phyloP scores from a whole-genome alignment of 2,329 filamentous ascomycete species.

The Chrysoporthe austroafricana region DNA sequence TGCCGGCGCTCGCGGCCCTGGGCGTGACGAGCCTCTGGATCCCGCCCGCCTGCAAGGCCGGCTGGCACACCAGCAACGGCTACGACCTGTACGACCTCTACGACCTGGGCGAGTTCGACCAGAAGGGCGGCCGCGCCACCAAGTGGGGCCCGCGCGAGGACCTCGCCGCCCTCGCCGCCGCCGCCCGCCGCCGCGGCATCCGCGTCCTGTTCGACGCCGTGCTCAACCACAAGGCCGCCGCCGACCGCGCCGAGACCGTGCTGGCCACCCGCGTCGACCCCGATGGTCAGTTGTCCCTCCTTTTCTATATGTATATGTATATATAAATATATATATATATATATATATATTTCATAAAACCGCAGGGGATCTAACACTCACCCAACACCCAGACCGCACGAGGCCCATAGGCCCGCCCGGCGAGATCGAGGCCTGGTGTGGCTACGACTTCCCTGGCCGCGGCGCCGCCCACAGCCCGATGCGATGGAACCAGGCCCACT shows the following conservation, averaged over 20 bases:
- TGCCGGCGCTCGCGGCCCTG: constrained; percentile 59
- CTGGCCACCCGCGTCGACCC: constrained; percentile 63
- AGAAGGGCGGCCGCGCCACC: constrained; percentile 64
- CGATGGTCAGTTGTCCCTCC: constrained; percentile 37
- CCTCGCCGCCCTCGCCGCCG: constrained; percentile 54
- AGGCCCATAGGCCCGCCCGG: constrained; percentile 57
- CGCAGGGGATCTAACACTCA: constrained; percentile 14
- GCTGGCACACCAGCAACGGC: constrained; percentile 64
- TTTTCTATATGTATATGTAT: no score
- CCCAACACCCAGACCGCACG: constrained; percentile 51
- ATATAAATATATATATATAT: no score
- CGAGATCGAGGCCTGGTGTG: constrained; percentile 70
- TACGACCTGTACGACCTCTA: constrained; percentile 72
- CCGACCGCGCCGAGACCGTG: constrained; percentile 65
- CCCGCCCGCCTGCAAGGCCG: constrained; percentile 72
- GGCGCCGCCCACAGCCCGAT: constrained; percentile 61
- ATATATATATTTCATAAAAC: no score
- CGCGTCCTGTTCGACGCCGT: constrained; percentile 72
- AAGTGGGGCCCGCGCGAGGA: constrained; percentile 73
- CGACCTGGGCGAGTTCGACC: constrained; percentile 73
- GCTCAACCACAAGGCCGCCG: constrained; percentile 73
- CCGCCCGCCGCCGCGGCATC: constrained; percentile 57
- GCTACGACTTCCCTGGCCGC: constrained; percentile 67
- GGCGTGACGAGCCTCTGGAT: constrained; percentile 70
- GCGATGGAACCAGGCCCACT: constrained; percentile 71